These are phyloP conservation scores for Phytophthora hibernalis DNA, from an alignment of 352 stramenopile species.

Conservation along the genomic window DNA sequence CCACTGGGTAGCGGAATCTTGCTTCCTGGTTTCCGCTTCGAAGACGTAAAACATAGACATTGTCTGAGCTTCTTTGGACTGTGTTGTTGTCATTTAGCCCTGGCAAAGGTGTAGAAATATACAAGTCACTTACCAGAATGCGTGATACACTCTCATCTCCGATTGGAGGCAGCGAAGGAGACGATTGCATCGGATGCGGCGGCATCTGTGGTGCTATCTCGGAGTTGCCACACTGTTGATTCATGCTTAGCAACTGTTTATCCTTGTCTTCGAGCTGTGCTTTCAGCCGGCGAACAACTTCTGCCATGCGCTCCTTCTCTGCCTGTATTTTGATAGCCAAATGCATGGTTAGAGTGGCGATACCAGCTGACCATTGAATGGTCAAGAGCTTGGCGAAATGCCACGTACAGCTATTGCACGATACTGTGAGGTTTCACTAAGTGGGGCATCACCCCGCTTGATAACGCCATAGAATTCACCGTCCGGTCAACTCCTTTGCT, in stretches of 20 bases:
- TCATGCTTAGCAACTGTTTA: conserved; percentile 40
- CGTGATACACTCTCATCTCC: conserved; percentile 34
- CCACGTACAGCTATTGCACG: conserved; percentile 52
- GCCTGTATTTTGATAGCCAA: conserved; percentile 30
- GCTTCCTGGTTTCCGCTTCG: conserved; percentile 38
- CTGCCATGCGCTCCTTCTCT: conserved; percentile 72
- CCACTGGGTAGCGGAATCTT: conserved; percentile 20
- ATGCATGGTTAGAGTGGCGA: background rate
- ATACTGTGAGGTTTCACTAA: conserved; percentile 60
- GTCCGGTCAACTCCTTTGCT: conserved; percentile 18
- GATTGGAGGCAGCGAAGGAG: conserved; percentile 25
- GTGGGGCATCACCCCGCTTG: conserved; percentile 44
- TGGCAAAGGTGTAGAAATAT: too few relatives aligned
- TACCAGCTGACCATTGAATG: background rate
- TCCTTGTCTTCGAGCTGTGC: conserved; percentile 70
- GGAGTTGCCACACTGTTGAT: conserved; percentile 6
- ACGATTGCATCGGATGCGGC: background rate
- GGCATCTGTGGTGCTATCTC: background rate
- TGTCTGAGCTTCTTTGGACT: too few relatives aligned
- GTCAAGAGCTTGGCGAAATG: background rate
- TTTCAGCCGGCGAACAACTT: conserved; percentile 62
- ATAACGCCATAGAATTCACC: background rate
- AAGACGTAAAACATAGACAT: background rate
- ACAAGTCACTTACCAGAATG: conserved; percentile 39
- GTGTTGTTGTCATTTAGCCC: too few relatives aligned